Percentiles rank a stretch among this genome's conserved stretches.
Conservation (phyloP, 352 stramenopile species). For the Thraustochytrium sp. region DNA sequence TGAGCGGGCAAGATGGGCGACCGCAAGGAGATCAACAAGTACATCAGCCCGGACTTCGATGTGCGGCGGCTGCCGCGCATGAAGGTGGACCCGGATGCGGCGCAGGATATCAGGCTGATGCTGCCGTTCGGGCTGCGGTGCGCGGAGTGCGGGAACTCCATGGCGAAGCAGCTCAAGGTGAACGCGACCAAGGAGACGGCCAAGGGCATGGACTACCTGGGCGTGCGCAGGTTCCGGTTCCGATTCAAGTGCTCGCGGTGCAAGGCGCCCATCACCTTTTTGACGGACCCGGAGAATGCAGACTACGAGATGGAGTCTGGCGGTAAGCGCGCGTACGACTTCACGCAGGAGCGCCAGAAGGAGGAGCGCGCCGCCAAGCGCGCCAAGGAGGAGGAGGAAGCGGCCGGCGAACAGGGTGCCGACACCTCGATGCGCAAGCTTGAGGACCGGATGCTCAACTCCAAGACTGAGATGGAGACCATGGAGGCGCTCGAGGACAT, state of each 20-base stretch:
- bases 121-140: constrained; percentile 97
- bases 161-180: constrained; percentile 99
- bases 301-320: constrained; percentile 95
- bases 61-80: constrained; percentile 72
- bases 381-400: constrained; percentile 34
- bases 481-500: constrained; percentile 97
- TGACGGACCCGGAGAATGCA: constrained; percentile 96
- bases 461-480: constrained; percentile 97
- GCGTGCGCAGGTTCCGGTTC: constrained; percentile 92
- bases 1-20: constrained; percentile 82
- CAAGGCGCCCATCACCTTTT: constrained; percentile 88
- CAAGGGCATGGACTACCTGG: constrained; percentile 88
- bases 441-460: constrained; percentile 96
- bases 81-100: constrained; percentile 69
- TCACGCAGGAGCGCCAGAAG: constrained; percentile 81
- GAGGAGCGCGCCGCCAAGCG: constrained; percentile 51
- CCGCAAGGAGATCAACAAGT: constrained; percentile 99
- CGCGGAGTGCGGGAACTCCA: constrained; percentile 91
- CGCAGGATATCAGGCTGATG: constrained; percentile 97
- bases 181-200: constrained; percentile 97
- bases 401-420: constrained; percentile 83
- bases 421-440: constrained; percentile 91
- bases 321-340: constrained; percentile 93
- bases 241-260: constrained; percentile 96
- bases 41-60: constrained; percentile 98